Base-by-base conservation (phyloP, 1,284 basidiomycete genomes). In the Trichosporon sp. region DNA sequence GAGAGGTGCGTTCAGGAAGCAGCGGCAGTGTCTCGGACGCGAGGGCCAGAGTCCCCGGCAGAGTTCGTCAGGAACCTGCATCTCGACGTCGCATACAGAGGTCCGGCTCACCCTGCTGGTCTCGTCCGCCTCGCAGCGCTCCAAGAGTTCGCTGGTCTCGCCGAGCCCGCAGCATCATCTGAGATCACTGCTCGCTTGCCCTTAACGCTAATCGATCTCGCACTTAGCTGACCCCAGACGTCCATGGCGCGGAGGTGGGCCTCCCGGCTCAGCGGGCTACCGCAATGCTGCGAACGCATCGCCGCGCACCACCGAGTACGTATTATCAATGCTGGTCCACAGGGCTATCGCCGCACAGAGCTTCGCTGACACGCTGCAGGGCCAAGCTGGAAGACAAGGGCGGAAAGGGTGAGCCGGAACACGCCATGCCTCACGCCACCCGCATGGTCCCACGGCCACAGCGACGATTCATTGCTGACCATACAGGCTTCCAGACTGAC, bases 401-500 rank as follows among this genome's bases (percentile, higher is more conserved):
- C 32, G 64, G 60, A 44, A 69, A 69, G 64, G 68, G 65, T 47
- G 75, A 64, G 69, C 31, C 53, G 12, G 44, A 23, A 25, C 56
- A n/a, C 18, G 27, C 34, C 34, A 77, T 67, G 53, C n/a, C n/a
- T n/a, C n/a, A 69, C 73, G 78, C 72, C 27, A 56, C 51, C 58
- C 21, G 25, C 56, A 44, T 42, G 21, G 42, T 62, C 67, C 68
- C 63, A 23, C 23, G 27, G 51, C 56, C 51, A 67, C 21, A n/a
- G 63, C 42, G 23, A 58, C 27, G 31, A 3, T 18, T 44, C 2
- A 11, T 13, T 23, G 51, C 44, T 68, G 34, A 67, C 62, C 2
- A 12, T 29, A 2, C 80, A 91, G 92, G 88, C 42, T 95, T 97
- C 87, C 88, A 91, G 74, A 97, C 93, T 31, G 94, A 97, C 80